phyloP scores from a whole-genome alignment of 1,284 basidiomycete species.

The Tylopilus orsonianus region DNA sequence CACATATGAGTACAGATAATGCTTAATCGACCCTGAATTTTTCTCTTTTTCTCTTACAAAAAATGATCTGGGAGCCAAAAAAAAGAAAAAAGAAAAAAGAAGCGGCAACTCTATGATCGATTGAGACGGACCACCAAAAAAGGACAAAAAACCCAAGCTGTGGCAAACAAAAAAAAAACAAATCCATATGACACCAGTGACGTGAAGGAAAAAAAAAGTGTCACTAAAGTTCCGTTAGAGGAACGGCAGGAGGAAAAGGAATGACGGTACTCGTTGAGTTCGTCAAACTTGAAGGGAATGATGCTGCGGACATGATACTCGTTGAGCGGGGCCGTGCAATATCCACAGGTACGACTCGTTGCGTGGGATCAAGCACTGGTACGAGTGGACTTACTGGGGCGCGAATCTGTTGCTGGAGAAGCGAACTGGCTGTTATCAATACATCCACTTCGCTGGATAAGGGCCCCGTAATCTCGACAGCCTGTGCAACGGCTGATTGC shows the following conservation, averaged over 20 bases:
- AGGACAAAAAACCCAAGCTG: conserved; percentile 22
- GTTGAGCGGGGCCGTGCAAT: conserved; percentile 29
- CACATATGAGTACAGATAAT: conserved; percentile 35
- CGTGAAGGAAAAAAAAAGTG: conserved; percentile 4
- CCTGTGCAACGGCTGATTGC: conserved; percentile 48
- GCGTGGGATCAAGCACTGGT: conserved; percentile 30
- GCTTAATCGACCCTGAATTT: conserved; percentile 30
- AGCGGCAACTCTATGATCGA: conserved; percentile 34
- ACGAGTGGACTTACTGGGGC: conserved; percentile 31
- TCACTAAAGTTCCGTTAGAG: conserved; percentile 31
- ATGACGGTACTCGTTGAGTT: conserved; percentile 13
- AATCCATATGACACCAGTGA: conserved; percentile 27
- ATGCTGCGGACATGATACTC: conserved; percentile 21
- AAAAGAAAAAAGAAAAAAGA: conserved; percentile 7
- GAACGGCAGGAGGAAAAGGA: conserved; percentile 22
- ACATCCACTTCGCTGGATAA: conserved; percentile 38
- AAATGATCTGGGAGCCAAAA: conserved; percentile 11
- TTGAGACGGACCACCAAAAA: conserved; percentile 26
- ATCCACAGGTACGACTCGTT: conserved; percentile 29
- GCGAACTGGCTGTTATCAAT: conserved; percentile 35
- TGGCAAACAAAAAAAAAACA: conserved; percentile 19
- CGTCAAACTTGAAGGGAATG: conserved; percentile 24
- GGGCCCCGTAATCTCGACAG: conserved; percentile 41
- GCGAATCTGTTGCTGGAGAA: conserved; percentile 36
- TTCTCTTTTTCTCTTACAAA: conserved; percentile 23